Evolutionary conservation across 129 eudicot genomes (phyloP).

Genomic region (Helianthus tuberosus): DNA sequence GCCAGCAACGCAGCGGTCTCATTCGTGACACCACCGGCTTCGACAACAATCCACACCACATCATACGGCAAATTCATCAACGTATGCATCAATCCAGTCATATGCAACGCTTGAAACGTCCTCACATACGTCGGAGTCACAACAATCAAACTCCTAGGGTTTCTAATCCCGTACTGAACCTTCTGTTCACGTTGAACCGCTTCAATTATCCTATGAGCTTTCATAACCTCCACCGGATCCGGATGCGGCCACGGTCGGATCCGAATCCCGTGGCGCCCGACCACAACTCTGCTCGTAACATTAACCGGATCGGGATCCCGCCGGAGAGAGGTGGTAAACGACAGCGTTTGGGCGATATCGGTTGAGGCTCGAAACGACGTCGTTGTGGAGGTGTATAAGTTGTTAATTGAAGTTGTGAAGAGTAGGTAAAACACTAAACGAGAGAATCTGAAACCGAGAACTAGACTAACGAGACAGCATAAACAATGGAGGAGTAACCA

Average conservation of each 20-base stretch:
- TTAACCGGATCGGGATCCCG: background rate
- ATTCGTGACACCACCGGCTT: slow-evolving; percentile 83
- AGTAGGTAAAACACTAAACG: slow-evolving; percentile 72
- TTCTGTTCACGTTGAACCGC: slow-evolving; percentile 89
- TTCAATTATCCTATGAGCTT: slow-evolving; percentile 83
- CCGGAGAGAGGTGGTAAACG: slow-evolving; percentile 33
- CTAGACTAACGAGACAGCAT: slow-evolving; percentile 79
- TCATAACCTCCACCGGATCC: slow-evolving; percentile 76
- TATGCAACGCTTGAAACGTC: slow-evolving; percentile 84
- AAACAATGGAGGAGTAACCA: slow-evolving; percentile 80
- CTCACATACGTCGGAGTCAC: slow-evolving; percentile 91
- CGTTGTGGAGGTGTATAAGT: slow-evolving; percentile 35
- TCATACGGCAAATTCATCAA: slow-evolving; percentile 84
- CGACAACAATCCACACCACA: slow-evolving; percentile 90
- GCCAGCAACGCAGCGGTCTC: slow-evolving; percentile 73
- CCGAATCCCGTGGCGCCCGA: slow-evolving; percentile 92
- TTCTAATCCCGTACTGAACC: slow-evolving; percentile 71
- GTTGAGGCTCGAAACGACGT: slow-evolving; percentile 37
- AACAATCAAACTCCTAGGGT: slow-evolving; percentile 66
- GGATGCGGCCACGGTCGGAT: slow-evolving; percentile 99
- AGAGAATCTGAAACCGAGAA: slow-evolving; percentile 89
- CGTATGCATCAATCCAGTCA: slow-evolving; percentile 90
- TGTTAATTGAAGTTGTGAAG: slow-evolving; percentile 45
- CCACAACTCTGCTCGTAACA: slow-evolving; percentile 71
- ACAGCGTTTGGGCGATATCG: slow-evolving; percentile 37